These are phyloP conservation scores for Xylariaceae sp. DNA, from an alignment of 2,329 filamentous ascomycete genomes.

Conservation along the genomic window DNA sequence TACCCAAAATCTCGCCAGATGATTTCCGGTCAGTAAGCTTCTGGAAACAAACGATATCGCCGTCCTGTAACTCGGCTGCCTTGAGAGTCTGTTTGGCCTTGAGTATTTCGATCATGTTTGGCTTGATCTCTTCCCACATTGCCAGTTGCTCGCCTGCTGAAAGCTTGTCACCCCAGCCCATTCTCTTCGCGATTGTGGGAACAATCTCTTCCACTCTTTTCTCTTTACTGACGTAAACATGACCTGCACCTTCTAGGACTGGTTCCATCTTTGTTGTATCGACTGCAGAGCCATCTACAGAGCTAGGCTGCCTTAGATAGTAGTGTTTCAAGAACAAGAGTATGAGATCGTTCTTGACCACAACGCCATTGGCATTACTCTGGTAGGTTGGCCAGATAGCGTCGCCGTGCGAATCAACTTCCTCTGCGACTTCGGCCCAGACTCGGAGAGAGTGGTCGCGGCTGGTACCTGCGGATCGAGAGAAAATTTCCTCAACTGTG, in stretches of 20 bases:
- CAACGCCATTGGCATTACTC: slow-evolving; percentile 50
- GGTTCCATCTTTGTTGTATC: slow-evolving; percentile 52
- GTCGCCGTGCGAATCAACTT: slow-evolving; percentile 62
- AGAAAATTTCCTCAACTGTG: slow-evolving; percentile 67
- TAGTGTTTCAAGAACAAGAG: slow-evolving; percentile 93
- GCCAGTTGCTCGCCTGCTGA: slow-evolving; percentile 55
- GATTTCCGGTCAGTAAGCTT: slow-evolving; percentile 49
- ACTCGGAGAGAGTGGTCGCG: slow-evolving; percentile 72
- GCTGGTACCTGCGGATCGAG: slow-evolving; percentile 46
- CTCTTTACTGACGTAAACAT: slow-evolving; percentile 82
- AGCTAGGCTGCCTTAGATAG: slow-evolving; percentile 39
- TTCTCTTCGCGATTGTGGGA: slow-evolving; percentile 70
- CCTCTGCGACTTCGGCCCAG: slow-evolving; percentile 78
- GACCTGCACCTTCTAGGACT: slow-evolving; percentile 68
- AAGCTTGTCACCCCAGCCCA: slow-evolving; percentile 80
- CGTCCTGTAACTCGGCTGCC: slow-evolving; percentile 91
- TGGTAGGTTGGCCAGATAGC: slow-evolving; percentile 67
- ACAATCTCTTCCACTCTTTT: slow-evolving; percentile 85
- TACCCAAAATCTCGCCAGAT: slow-evolving; percentile 33
- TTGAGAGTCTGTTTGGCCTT: slow-evolving; percentile 87
- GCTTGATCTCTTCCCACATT: slow-evolving; percentile 98
- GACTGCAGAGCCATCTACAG: no score
- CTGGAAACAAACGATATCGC: slow-evolving; percentile 96
- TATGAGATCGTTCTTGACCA: slow-evolving; percentile 60
- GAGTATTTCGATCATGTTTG: slow-evolving; percentile 92